These are phyloP conservation scores for Gypsophila paniculata DNA, from an alignment of 179 eudicot species.

Conservation along the genomic window DNA sequence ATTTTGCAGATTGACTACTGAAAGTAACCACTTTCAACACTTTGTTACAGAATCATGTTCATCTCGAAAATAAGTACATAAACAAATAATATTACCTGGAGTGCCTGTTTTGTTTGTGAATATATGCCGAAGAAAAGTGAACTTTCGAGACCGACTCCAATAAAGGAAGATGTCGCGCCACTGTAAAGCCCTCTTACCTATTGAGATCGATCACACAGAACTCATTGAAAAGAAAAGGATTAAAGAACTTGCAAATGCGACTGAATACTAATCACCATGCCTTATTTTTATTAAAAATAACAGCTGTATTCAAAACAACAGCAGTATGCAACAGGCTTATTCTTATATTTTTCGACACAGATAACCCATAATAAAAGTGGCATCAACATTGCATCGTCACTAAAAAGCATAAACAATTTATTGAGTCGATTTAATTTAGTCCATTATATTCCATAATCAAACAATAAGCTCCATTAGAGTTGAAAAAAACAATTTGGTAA, in stretches of 20 bases:
- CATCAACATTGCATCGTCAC: too few relatives aligned
- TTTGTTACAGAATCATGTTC: background rate
- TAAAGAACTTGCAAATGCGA: constrained; percentile 2
- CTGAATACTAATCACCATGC: background rate
- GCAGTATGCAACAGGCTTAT: too few relatives aligned
- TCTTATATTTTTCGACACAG: too few relatives aligned
- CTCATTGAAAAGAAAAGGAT: background rate
- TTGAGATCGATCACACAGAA: constrained; percentile 21
- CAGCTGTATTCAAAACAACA: too few relatives aligned
- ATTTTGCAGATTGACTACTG: background rate
- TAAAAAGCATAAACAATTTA: too few relatives aligned
- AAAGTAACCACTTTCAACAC: background rate
- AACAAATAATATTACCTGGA: constrained; percentile 47
- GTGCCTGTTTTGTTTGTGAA: constrained; percentile 70
- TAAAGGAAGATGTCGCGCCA: constrained; percentile 85
- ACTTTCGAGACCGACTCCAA: constrained; percentile 90
- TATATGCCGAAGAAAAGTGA: constrained; percentile 89
- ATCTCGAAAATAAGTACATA: background rate
- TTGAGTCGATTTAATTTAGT: too few relatives aligned
- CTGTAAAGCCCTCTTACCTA: constrained; percentile 94
- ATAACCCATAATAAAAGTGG: too few relatives aligned
- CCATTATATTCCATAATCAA: too few relatives aligned
- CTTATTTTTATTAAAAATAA: background rate
- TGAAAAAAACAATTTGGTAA: background rate
- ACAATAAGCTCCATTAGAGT: too few relatives aligned